Evolutionary conservation across 2,329 filamentous ascomycete species (phyloP), one percentile per base, ranked within the genome.

Genomic region (Botryotinia convoluta): DNA sequence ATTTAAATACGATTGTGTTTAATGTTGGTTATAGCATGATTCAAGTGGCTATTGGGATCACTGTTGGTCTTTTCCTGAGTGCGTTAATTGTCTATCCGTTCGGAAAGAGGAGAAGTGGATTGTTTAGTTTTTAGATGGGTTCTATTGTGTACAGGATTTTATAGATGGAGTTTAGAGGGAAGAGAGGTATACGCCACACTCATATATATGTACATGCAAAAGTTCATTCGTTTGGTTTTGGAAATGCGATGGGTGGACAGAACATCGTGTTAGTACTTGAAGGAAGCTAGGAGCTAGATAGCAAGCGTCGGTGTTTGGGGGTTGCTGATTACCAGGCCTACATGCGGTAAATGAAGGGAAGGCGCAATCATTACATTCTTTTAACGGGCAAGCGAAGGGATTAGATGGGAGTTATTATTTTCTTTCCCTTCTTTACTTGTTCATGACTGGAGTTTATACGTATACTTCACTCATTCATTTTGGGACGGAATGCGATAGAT

Each of bases 21-120:
- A 83, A 83, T 74, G 80, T 84, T 72, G 83, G 81, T 16, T 82
- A 80, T 69, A 81, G 78, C 44, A 83, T 84, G 82, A 82, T 84
- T 42, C 81, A 84, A 74, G 78, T 84, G 51, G 82, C 82, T 5
- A 83, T 84, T 71, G 83, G 82, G n/a, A 83, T 84, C 29, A 83
- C 82, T 20, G 82, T 84, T 44, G 83, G 83, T 5, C 74, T 84
- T 35, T 84, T 84, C 72, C 78, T 83, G 18, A 82, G 81, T 69
- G 81, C 82, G 9, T 76, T 84, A 37, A 79, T 83, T 57, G 80
- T 84, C 7, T 84, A 84, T 76, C 83, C 83, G 9, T 77, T 83
- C 61, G 82, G 83, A 42, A 84, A 84, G 76, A 80, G 82, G 69
- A 79, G 83, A 51, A 82, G 81, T 73, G 83, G 82, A 1, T 75